phyloP scores from a whole-genome alignment of 305 asterid species.

The Fraxinus baroniana region DNA sequence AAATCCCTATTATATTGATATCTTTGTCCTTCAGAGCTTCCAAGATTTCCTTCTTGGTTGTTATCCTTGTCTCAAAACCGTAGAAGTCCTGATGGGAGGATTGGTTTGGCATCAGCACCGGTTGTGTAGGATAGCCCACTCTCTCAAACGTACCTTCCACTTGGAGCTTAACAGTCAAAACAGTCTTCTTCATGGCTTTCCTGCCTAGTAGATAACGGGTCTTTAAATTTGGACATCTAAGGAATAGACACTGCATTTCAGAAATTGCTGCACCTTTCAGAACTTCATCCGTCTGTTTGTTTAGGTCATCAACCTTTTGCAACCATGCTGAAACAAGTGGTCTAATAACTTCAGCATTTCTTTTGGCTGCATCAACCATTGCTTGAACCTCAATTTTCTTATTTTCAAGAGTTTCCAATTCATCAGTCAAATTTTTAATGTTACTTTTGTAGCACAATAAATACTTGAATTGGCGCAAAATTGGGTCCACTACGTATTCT shows the following conservation, averaged over 20 bases:
- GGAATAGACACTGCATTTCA: background rate
- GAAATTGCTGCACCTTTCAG: background rate
- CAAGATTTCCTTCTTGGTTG: slow-evolving; percentile 18
- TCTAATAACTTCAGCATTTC: background rate
- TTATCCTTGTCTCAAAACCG: slow-evolving; percentile 32
- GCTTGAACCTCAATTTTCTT: slow-evolving; percentile 2
- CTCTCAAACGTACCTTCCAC: background rate
- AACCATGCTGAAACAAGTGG: slow-evolving; percentile 24
- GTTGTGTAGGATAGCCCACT: slow-evolving; percentile 7
- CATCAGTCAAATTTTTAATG: slow-evolving; percentile 6
- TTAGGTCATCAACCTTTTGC: background rate
- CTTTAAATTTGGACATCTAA: background rate
- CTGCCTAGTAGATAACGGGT: slow-evolving; percentile 21
- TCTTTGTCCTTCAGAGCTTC: slow-evolving; percentile 2
- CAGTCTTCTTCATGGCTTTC: slow-evolving; percentile 21
- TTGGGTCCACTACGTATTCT: slow-evolving; percentile 3
- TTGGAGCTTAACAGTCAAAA: background rate
- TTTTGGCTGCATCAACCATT: background rate
- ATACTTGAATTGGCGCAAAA: slow-evolving; percentile 20
- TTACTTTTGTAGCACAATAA: slow-evolving; percentile 20
- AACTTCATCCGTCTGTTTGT: background rate
- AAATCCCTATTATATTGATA: slow-evolving; percentile 20
- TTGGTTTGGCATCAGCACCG: background rate
- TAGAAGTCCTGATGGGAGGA: background rate
- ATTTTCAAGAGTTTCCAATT: background rate